Percentiles rank a stretch among this genome's conserved stretches.
These are phyloP conservation scores for Pleurotus citrinopileatus DNA, from an alignment of 768 basidiomycete species.

Conservation along the genomic window DNA sequence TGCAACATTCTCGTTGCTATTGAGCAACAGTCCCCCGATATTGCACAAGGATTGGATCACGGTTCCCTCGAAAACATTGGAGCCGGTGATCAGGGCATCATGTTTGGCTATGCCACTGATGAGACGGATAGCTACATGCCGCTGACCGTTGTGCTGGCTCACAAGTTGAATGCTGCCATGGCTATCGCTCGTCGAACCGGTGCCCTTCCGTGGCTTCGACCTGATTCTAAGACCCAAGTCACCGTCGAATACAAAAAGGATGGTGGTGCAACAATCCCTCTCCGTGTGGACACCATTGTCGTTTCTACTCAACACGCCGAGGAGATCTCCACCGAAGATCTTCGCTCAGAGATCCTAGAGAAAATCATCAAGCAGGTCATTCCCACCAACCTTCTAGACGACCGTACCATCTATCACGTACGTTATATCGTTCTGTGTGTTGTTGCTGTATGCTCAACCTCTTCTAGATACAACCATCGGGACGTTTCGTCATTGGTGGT, in stretches of 20 bases:
- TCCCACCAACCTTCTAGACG: slow-evolving; percentile 85
- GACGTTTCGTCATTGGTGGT: slow-evolving; percentile 99
- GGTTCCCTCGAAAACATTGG: slow-evolving; percentile 93
- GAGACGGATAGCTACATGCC: slow-evolving; percentile 99
- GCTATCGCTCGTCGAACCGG: slow-evolving; percentile 87
- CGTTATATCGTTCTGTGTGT: slow-evolving; percentile 19
- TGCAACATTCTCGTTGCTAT: slow-evolving; percentile 99
- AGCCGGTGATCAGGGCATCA: slow-evolving; percentile 99
- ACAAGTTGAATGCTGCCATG: slow-evolving; percentile 98
- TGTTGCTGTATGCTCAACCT: neutral
- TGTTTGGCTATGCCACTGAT: slow-evolving; percentile 98
- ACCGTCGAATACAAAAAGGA: slow-evolving; percentile 99
- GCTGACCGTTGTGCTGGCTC: slow-evolving; percentile 92
- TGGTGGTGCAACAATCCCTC: slow-evolving; percentile 88
- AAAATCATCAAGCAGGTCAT: slow-evolving; percentile 95
- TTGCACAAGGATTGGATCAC: slow-evolving; percentile 98
- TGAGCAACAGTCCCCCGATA: slow-evolving; percentile 99
- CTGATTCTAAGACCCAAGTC: slow-evolving; percentile 99
- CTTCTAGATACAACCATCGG: slow-evolving; percentile 92
- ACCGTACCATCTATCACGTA: slow-evolving; percentile 92
- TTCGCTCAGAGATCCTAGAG: slow-evolving; percentile 86
- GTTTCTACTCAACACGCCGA: slow-evolving; percentile 98
- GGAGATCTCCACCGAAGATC: slow-evolving; percentile 88
- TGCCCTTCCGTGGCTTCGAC: slow-evolving; percentile 86
- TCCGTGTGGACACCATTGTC: slow-evolving; percentile 97